Percentiles rank a stretch among this genome's conserved stretches.
phyloP scores from a whole-genome alignment of 108 stramenopile genomes.

The Stephanodiscus triporus region DNA sequence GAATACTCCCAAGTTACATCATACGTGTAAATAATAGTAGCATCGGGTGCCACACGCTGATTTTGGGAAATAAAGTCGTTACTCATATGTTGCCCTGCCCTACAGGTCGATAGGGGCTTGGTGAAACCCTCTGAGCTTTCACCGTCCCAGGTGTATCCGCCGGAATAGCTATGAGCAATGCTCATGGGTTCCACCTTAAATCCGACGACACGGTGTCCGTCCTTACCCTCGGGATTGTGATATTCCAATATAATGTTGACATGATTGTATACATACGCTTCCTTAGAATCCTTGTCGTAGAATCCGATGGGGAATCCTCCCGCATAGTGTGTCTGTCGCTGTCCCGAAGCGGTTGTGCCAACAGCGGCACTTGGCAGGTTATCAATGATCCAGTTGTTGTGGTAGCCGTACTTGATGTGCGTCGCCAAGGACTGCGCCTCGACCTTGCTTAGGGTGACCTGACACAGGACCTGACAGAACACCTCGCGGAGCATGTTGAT shows the following conservation, averaged over 20 bases:
- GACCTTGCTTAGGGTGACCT: slow-evolving; percentile 53
- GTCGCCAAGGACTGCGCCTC: slow-evolving; percentile 63
- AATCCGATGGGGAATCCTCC: slow-evolving; percentile 96
- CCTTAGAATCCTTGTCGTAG: slow-evolving; percentile 57
- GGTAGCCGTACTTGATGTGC: slow-evolving; percentile 89
- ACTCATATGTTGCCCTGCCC: slow-evolving; percentile 45
- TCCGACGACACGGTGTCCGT: slow-evolving; percentile 94
- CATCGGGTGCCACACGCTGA: slow-evolving; percentile 61
- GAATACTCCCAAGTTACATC: slow-evolving; percentile 94
- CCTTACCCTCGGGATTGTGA: slow-evolving; percentile 78
- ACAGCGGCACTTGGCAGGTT: slow-evolving; percentile 95
- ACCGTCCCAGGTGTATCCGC: slow-evolving; percentile 83
- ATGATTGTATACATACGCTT: slow-evolving; percentile 93
- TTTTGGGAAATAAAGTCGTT: slow-evolving; percentile 40
- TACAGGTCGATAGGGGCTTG: slow-evolving; percentile 76
- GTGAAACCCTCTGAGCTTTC: slow-evolving; percentile 55
- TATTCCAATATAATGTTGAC: slow-evolving; percentile 93
- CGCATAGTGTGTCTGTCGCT: slow-evolving; percentile 76
- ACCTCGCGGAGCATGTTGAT: slow-evolving; percentile 89
- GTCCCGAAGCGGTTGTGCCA: slow-evolving; percentile 50
- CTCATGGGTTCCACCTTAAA: slow-evolving; percentile 95
- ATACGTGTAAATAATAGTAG: slow-evolving; percentile 95
- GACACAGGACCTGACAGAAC: slow-evolving; percentile 82
- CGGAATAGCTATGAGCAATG: slow-evolving; percentile 80
- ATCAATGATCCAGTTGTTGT: slow-evolving; percentile 99